Percentiles rank a stretch among this genome's conserved stretches.
Evolutionary conservation across 169 alveolate species (phyloP).

Genomic region (Cryptosporidium muris): DNA sequence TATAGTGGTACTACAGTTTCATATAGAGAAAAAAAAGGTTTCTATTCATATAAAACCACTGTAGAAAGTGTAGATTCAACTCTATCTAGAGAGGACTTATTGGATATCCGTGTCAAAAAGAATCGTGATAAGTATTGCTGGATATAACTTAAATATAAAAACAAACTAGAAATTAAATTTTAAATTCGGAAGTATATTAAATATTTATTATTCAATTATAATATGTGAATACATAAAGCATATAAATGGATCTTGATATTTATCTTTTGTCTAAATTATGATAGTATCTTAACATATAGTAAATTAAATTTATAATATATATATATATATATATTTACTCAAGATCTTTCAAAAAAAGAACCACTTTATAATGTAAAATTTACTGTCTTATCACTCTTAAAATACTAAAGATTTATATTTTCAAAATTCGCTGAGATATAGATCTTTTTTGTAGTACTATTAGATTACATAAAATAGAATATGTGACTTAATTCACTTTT

Average conservation of each 20-base stretch:
- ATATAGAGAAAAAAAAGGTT: slow-evolving; percentile 76
- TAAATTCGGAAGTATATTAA: not conserved
- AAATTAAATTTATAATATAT: not conserved
- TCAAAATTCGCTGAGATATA: too few relatives aligned
- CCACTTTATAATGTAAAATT: too few relatives aligned
- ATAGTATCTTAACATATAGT: not conserved
- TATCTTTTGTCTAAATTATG: not conserved
- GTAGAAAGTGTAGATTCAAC: slow-evolving; percentile 37
- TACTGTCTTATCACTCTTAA: too few relatives aligned
- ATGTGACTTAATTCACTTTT: too few relatives aligned
- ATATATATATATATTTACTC: not conserved
- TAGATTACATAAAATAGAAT: too few relatives aligned
- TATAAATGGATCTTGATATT: not conserved
- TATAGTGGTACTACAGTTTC: slow-evolving; percentile 10
- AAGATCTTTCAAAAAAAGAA: not conserved
- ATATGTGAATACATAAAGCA: not conserved
- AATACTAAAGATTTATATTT: too few relatives aligned
- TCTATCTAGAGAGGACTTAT: slow-evolving; percentile 77
- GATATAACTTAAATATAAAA: slow-evolving; percentile 47
- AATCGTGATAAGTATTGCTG: slow-evolving; percentile 82
- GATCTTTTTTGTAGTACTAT: too few relatives aligned
- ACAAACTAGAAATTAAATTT: not conserved
- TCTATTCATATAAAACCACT: slow-evolving; percentile 73
- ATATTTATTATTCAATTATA: not conserved
- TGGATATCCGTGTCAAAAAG: slow-evolving; percentile 76